Evolutionary conservation across 768 basidiomycete genomes (phyloP).

Genomic region (Tulasnella sp.): DNA sequence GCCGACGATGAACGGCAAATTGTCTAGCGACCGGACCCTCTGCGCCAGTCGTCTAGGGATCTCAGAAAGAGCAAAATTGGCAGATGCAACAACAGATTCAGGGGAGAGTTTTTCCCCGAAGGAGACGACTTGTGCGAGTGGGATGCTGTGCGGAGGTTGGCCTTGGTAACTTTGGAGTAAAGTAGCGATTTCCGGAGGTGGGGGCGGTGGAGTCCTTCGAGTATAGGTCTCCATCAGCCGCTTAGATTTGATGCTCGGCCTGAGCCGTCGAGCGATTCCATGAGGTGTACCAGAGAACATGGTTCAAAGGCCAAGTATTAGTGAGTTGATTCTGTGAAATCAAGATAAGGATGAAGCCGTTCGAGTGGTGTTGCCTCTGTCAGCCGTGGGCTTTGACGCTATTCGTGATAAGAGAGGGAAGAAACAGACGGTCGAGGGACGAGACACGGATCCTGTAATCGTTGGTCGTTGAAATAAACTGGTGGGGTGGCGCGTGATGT

Average conservation of each 20-base stretch:
- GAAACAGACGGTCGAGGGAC: no score
- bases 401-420: no score
- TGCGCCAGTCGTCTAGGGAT: constrained; percentile 67
- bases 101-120: constrained; percentile 64
- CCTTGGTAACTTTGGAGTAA: constrained; percentile 54
- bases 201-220: constrained; percentile 12
- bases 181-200: constrained; percentile 41
- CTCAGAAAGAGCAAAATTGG: constrained; percentile 56
- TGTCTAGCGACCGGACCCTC: constrained; percentile 62
- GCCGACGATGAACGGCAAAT: constrained; percentile 78
- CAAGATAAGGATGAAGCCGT: neutral
- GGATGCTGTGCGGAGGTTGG: constrained; percentile 56
- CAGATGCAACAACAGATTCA: constrained; percentile 63
- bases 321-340: neutral
- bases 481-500: no score
- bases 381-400: no score
- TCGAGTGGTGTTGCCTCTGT: no score
- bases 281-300: neutral
- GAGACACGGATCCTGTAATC: no score
- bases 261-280: neutral
- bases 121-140: constrained; percentile 61
- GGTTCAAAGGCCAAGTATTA: neutral
- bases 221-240: constrained; percentile 3
- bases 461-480: no score
- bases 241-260: neutral